Percentiles rank a stretch among this genome's conserved stretches.
Conservation (phyloP, 768 basidiomycete species). For the Hemileccinum rubropunctum region DNA sequence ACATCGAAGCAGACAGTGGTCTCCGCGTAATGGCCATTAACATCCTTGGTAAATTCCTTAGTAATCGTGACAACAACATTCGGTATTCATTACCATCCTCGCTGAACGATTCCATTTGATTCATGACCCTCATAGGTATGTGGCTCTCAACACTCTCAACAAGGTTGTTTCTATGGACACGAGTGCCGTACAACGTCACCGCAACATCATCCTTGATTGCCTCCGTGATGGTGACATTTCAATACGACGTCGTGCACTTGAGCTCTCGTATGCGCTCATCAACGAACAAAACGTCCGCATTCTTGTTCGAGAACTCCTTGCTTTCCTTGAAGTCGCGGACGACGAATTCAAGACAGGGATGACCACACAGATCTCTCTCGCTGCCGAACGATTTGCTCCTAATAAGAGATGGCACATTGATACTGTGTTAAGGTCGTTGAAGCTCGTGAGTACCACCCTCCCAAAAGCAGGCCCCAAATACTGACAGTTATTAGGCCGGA, state of each 20-base stretch:
- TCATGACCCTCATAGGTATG: slow-evolving; percentile 60
- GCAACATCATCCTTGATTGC: slow-evolving; percentile 98
- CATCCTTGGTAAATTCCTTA: slow-evolving; percentile 95
- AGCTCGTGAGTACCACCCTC: slow-evolving; percentile 61
- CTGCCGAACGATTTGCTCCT: slow-evolving; percentile 94
- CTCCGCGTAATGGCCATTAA: slow-evolving; percentile 99
- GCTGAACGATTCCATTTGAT: not conserved
- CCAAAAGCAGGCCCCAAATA: not conserved
- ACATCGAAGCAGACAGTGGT: slow-evolving; percentile 95
- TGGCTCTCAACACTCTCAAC: slow-evolving; percentile 96
- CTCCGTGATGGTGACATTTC: slow-evolving; percentile 99
- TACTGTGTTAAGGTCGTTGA: slow-evolving; percentile 88
- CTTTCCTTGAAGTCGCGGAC: slow-evolving; percentile 97
- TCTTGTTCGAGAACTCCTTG: slow-evolving; percentile 87
- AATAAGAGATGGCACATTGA: slow-evolving; percentile 99
- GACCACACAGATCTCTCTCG: slow-evolving; percentile 95
- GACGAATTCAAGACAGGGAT: slow-evolving; percentile 98
- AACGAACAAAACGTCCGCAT: slow-evolving; percentile 93
- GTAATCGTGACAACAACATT: slow-evolving; percentile 98
- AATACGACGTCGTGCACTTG: slow-evolving; percentile 93
- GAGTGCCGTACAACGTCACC: slow-evolving; percentile 95
- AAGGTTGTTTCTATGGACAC: slow-evolving; percentile 98
- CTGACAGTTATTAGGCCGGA: slow-evolving; percentile 63
- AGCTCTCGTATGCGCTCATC: slow-evolving; percentile 95
- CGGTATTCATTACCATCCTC: slow-evolving; percentile 52